phyloP scores from a whole-genome alignment of 495 filamentous ascomycete species.

The Podospora pseudopauciseta region DNA sequence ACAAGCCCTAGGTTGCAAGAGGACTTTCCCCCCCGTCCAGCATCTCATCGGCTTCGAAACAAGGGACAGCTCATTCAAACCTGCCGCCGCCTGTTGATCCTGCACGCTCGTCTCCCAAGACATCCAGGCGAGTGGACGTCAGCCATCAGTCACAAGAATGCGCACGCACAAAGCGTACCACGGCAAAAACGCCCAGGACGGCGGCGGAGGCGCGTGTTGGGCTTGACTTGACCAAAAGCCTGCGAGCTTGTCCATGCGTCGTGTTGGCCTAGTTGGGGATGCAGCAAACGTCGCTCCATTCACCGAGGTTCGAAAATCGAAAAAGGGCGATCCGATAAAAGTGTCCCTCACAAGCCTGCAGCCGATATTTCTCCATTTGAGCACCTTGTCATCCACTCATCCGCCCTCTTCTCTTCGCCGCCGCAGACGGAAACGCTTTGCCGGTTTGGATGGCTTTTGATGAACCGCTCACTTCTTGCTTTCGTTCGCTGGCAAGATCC shows the following conservation, averaged over 20 bases:
- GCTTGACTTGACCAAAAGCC: background rate
- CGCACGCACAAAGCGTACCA: background rate
- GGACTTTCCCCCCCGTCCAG: background rate
- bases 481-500: background rate
- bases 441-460: background rate
- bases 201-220: background rate
- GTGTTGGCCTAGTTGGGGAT: too few relatives aligned
- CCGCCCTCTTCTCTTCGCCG: background rate
- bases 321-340: background rate
- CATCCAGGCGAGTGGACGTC: background rate
- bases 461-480: background rate
- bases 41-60: background rate
- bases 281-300: background rate
- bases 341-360: background rate
- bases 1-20: background rate
- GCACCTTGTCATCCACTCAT: background rate
- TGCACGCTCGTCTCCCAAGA: background rate
- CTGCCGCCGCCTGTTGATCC: background rate
- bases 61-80: background rate
- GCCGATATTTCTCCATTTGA: background rate
- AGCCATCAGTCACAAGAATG: background rate
- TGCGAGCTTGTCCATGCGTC: background rate
- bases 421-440: background rate
- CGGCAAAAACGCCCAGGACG: background rate
- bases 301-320: background rate